Percentiles rank a stretch among this genome's conserved stretches.
phyloP scores from a whole-genome alignment of 306 rosid genomes.

The Prunus campanulata region DNA sequence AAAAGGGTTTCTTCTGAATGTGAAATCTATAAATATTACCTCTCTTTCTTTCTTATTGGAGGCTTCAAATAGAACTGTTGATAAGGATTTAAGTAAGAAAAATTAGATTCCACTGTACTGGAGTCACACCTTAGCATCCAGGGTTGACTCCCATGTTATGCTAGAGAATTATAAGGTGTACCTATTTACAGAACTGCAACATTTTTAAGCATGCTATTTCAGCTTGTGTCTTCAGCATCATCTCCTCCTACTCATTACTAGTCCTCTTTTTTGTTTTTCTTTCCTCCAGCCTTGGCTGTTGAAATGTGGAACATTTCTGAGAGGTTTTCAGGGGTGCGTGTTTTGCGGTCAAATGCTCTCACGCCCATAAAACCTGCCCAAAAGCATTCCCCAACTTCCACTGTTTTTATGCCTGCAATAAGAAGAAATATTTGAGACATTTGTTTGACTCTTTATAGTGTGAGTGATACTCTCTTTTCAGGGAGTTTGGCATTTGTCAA shows the following conservation, averaged over 20 bases:
- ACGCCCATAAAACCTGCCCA: constrained; percentile 47
- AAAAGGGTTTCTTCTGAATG: too few relatives aligned
- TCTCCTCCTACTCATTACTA: background rate
- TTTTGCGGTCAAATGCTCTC: constrained; percentile 44
- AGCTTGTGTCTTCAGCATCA: background rate
- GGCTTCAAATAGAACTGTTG: background rate
- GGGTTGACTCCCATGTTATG: background rate
- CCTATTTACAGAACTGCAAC: too few relatives aligned
- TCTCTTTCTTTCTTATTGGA: background rate
- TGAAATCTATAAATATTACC: background rate
- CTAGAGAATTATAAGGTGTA: too few relatives aligned
- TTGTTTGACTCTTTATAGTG: background rate
- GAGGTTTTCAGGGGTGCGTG: constrained; percentile 33
- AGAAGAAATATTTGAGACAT: background rate
- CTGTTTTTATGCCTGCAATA: constrained; percentile 25
- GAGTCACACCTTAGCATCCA: background rate
- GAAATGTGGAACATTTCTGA: constrained; percentile 31
- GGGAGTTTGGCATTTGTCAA: background rate
- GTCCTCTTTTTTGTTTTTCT: background rate
- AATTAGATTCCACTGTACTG: background rate
- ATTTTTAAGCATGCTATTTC: background rate
- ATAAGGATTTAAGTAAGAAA: background rate
- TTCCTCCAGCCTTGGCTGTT: background rate
- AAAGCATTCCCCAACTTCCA: constrained; percentile 27
- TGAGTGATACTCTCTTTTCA: too few relatives aligned